phyloP scores from a whole-genome alignment of 169 alveolate species.

The Babesia sp. region DNA sequence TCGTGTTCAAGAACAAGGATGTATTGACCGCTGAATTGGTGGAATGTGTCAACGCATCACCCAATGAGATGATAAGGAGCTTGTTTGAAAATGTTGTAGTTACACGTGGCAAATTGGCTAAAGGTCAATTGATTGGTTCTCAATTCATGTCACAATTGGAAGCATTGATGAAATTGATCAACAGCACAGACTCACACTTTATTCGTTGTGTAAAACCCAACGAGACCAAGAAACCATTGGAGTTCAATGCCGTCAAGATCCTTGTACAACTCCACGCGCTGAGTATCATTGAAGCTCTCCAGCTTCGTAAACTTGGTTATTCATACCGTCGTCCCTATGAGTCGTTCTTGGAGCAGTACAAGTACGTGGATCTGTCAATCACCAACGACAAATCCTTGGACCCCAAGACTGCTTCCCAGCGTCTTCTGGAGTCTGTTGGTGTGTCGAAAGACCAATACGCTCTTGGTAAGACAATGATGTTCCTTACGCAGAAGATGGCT shows the following conservation, averaged over 20 bases:
- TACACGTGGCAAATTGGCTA: slow-evolving; percentile 86
- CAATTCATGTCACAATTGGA: slow-evolving; percentile 86
- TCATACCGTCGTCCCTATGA: slow-evolving; percentile 87
- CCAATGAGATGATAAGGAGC: slow-evolving; percentile 73
- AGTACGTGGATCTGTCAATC: slow-evolving; percentile 76
- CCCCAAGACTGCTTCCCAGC: slow-evolving; percentile 69
- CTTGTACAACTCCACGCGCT: slow-evolving; percentile 87
- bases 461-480: slow-evolving; percentile 88
- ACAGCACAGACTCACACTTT: slow-evolving; percentile 88
- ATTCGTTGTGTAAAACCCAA: slow-evolving; percentile 90
- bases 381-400: slow-evolving; percentile 77
- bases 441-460: slow-evolving; percentile 66
- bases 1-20: slow-evolving; percentile 84
- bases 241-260: slow-evolving; percentile 86
- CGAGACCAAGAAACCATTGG: slow-evolving; percentile 86
- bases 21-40: slow-evolving; percentile 86
- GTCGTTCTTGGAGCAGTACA: slow-evolving; percentile 84
- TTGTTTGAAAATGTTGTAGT: slow-evolving; percentile 83
- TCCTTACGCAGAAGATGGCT: slow-evolving; percentile 85
- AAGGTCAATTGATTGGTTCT: slow-evolving; percentile 89
- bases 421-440: slow-evolving; percentile 67
- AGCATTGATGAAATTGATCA: slow-evolving; percentile 84
- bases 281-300: slow-evolving; percentile 89
- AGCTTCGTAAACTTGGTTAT: slow-evolving; percentile 85
- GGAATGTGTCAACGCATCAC: slow-evolving; percentile 80